Evolutionary conservation across 1,139 yeast genomes (phyloP), one percentile per base, ranked within the genome.

Genomic region (Geotrichum phurueaensis): DNA sequence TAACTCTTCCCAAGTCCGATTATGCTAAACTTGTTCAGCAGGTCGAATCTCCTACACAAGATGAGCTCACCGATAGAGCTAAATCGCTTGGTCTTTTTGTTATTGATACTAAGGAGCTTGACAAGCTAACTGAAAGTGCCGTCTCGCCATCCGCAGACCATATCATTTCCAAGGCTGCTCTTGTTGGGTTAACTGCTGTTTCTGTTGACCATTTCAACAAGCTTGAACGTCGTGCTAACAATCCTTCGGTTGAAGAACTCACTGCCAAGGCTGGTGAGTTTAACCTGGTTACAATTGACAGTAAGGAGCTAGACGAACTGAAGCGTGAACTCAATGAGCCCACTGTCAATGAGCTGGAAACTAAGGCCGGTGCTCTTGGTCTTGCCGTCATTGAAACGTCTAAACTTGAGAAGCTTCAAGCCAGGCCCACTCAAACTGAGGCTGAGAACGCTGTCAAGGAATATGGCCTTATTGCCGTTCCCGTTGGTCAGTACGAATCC

Each of bases 121-220:
- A 70, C 39, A 60, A 65, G n/a, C n/a, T 60, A 6, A 27, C 39
- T n/a, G 51, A 51, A 13, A 50, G 50, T 20, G 48, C 33, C n/a
- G 29, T 52, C 1, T 15, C 53, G 18, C 61, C 61, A 12, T 45
- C 53, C 15, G 45, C 15, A 29, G 56, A 59, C 15, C 15, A 31
- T n/a, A 31, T 59, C 25, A 49, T 76, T 23, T 39, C 63, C 22
- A 25, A 23, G 25, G 50, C 55, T 20, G 22, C 43, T 1, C 58
- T 53, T 20, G 20, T 27, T 27, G 82, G 82, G 0, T 72, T 77
- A 71, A 74, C 76, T 2, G 72, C 78, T 10, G 59, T 81, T 3
- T 66, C 73, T 10, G 60, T 63, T n/a, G 68, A 67, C 9, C 78
- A 75, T 47, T 66, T 54, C 15, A 50, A 20, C 13, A 48, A 43